Conservation (phyloP, 2,329 filamentous ascomycete genomes). For the Nemania abortiva region DNA sequence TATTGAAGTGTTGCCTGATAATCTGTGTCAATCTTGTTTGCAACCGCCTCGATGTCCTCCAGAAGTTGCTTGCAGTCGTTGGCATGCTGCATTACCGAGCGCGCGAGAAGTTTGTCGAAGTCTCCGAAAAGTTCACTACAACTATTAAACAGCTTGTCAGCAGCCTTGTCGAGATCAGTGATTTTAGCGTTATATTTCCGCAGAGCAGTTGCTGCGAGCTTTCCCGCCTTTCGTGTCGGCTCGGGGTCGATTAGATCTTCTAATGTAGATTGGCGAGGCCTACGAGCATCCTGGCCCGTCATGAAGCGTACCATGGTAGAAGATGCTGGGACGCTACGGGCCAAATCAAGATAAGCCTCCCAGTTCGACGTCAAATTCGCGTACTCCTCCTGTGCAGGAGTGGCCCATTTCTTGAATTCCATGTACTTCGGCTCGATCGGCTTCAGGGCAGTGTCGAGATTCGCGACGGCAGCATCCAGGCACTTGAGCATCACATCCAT, state of each 20-base stretch:
- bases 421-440: conserved; percentile 77
- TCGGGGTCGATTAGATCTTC: conserved; percentile 82
- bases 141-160: conserved; percentile 69
- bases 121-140: conserved; percentile 72
- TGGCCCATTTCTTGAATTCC: conserved; percentile 78
- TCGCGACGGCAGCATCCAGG: conserved; percentile 86
- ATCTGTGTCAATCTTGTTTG: conserved; percentile 88
- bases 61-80: conserved; percentile 77
- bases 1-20: conserved; percentile 81
- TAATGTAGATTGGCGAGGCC: conserved; percentile 68
- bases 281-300: conserved; percentile 62
- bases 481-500: conserved; percentile 82
- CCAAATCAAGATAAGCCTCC: conserved; percentile 75
- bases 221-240: conserved; percentile 78
- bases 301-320: conserved; percentile 75
- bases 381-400: conserved; percentile 76
- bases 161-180: conserved; percentile 70
- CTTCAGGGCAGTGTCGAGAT: conserved; percentile 81
- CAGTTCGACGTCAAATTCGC: conserved; percentile 72
- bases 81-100: conserved; percentile 67
- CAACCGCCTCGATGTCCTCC: conserved; percentile 86
- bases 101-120: conserved; percentile 70
- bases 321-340: conserved; percentile 74
- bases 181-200: conserved; percentile 71
- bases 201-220: conserved; percentile 69